These are phyloP conservation scores for Phytophthora pisi DNA, from an alignment of 352 stramenopile species.

Conservation along the genomic window DNA sequence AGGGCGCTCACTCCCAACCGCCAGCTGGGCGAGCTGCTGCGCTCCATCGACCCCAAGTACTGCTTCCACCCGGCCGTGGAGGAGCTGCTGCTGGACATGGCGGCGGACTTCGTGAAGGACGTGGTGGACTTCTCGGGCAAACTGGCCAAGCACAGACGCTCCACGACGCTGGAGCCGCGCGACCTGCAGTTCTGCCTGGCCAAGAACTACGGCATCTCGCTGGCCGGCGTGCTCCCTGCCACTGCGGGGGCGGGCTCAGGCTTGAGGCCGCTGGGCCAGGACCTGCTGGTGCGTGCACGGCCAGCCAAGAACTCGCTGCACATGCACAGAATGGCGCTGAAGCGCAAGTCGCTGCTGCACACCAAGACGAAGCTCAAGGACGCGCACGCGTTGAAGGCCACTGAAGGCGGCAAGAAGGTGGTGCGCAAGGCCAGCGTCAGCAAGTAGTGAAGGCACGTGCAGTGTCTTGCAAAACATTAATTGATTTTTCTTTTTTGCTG, in stretches of 20 bases:
- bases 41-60: slow-evolving; percentile 72
- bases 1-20: slow-evolving; percentile 73
- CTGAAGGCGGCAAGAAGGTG: slow-evolving; percentile 50
- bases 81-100: slow-evolving; percentile 85
- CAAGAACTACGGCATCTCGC: slow-evolving; percentile 88
- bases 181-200: slow-evolving; percentile 84
- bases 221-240: slow-evolving; percentile 60
- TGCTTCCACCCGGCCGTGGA: slow-evolving; percentile 82
- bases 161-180: slow-evolving; percentile 68
- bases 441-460: slow-evolving; percentile 31
- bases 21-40: slow-evolving; percentile 69
- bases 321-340: slow-evolving; percentile 83
- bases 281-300: slow-evolving; percentile 60
- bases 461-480: slow-evolving; percentile 1
- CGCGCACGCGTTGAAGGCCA: slow-evolving; percentile 37
- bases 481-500: slow-evolving; percentile 12
- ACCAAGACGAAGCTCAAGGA: slow-evolving; percentile 64
- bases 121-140: slow-evolving; percentile 71
- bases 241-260: slow-evolving; percentile 6
- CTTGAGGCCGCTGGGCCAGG: slow-evolving; percentile 62
- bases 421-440: slow-evolving; percentile 58
- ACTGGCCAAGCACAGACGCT: slow-evolving; percentile 80
- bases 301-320: slow-evolving; percentile 81
- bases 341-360: slow-evolving; percentile 67
- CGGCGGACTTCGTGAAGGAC: slow-evolving; percentile 77